Evolutionary conservation across 1,284 basidiomycete species (phyloP).

Genomic region (Anthracocystis panici-leucophaei): DNA sequence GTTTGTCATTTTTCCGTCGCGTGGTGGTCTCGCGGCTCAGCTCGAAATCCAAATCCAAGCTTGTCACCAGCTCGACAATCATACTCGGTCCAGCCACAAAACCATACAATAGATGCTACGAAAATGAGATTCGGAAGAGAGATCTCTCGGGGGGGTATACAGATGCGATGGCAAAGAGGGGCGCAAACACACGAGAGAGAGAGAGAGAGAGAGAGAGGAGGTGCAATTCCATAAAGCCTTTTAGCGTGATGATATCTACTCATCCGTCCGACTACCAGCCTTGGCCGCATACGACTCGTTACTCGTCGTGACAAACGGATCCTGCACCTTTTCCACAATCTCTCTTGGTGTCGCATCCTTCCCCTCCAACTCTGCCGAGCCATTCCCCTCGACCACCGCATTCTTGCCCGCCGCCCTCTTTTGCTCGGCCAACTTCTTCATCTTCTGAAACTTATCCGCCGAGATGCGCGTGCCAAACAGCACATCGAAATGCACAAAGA

Average conservation of each 20-base stretch:
- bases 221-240: not conserved
- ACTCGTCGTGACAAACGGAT: conserved; percentile 48
- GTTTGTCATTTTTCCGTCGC: conserved; percentile 10
- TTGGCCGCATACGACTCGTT: conserved; percentile 44
- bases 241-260: not conserved
- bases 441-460: conserved; percentile 66
- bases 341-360: conserved; percentile 37
- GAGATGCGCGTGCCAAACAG: conserved; percentile 83
- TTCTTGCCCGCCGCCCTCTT: conserved; percentile 32
- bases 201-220: not conserved
- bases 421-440: conserved; percentile 48
- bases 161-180: not conserved
- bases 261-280: conserved; percentile 36
- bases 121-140: conserved; percentile 3
- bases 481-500: conserved; percentile 74
- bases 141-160: conserved; percentile 3
- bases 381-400: not conserved
- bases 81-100: not conserved
- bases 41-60: not conserved
- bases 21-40: conserved; percentile 2
- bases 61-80: not conserved
- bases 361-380: conserved; percentile 1
- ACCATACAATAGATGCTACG: not conserved
- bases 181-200: not conserved
- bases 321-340: conserved; percentile 25